phyloP scores from a whole-genome alignment of 2,329 filamentous ascomycete species.

The Colletotrichum orbiculare region DNA sequence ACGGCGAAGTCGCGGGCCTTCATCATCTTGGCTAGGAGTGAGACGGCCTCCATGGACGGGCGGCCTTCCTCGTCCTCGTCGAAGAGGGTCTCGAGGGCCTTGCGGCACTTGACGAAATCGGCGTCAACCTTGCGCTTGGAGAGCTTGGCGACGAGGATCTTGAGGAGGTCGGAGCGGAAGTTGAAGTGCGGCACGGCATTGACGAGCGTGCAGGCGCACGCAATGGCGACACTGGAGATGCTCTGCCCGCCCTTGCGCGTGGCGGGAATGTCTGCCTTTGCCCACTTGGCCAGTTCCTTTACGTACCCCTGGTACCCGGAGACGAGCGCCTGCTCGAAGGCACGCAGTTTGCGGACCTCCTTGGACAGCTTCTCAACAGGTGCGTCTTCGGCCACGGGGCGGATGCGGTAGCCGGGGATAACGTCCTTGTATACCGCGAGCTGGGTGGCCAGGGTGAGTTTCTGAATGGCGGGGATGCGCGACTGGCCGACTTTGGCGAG shows the following conservation, averaged over 20 bases:
- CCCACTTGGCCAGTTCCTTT: constrained; percentile 76
- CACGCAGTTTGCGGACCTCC: constrained; percentile 83
- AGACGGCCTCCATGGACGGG: constrained; percentile 86
- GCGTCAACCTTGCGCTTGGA: constrained; percentile 77
- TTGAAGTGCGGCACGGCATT: constrained; percentile 95
- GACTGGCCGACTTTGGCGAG: constrained; percentile 80
- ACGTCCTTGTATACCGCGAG: constrained; percentile 93
- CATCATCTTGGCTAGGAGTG: constrained; percentile 93
- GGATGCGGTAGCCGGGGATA: constrained; percentile 95
- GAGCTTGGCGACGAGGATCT: constrained; percentile 87
- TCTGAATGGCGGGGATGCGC: constrained; percentile 79
- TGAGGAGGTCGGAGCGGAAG: constrained; percentile 87
- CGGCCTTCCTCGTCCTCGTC: constrained; percentile 89
- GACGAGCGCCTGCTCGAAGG: constrained; percentile 89
- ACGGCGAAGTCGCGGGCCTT: constrained; percentile 85
- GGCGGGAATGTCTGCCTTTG: constrained; percentile 63
- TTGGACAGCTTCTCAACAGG: constrained; percentile 87
- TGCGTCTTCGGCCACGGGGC: constrained; percentile 80
- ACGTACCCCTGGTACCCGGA: constrained; percentile 88
- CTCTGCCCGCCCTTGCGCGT: constrained; percentile 54
- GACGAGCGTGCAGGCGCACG: constrained; percentile 85
- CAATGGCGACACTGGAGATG: constrained; percentile 81
- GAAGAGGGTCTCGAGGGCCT: constrained; percentile 85
- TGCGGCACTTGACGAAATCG: constrained; percentile 81
- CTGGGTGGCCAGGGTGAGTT: constrained; percentile 87